Evolutionary conservation across 306 rosid species (phyloP).

Genomic region (Fragaria ananassa): DNA sequence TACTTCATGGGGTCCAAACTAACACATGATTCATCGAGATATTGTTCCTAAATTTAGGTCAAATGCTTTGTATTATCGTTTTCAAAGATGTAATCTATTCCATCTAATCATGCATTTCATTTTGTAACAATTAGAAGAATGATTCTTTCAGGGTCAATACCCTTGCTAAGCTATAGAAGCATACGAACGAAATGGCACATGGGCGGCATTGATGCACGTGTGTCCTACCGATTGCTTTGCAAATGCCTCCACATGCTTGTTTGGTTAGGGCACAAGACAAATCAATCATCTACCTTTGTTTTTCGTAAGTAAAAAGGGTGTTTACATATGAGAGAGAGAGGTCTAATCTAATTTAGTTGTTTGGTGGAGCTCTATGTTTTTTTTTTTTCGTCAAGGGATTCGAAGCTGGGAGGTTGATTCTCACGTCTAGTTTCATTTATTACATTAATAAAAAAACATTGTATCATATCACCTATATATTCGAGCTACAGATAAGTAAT

Average conservation of each 20-base stretch:
- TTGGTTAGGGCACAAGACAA: conserved; percentile 6
- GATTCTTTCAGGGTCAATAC: conserved; percentile 38
- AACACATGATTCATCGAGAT: conserved; percentile 40
- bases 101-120: conserved; percentile 31
- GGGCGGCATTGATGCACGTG: conserved; percentile 34
- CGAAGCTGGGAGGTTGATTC: too few species aligned
- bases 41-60: conserved; percentile 38
- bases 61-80: conserved; percentile 35
- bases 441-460: too few species aligned
- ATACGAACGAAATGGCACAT: conserved; percentile 30
- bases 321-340: too few species aligned
- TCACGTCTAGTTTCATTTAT: too few species aligned
- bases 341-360: too few species aligned
- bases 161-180: background rate
- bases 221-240: conserved; percentile 32
- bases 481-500: too few species aligned
- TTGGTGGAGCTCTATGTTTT: too few species aligned
- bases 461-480: too few species aligned
- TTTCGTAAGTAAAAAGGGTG: too few species aligned
- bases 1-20: conserved; percentile 50
- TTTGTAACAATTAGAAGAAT: conserved; percentile 40
- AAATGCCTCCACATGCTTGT: conserved; percentile 40
- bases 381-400: too few species aligned
- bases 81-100: conserved; percentile 31
- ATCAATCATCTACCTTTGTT: background rate